Evolutionary conservation across 805 yeast genomes (phyloP), one percentile per base, ranked within the genome.

Genomic region (Wickerhamiella parazyma): DNA sequence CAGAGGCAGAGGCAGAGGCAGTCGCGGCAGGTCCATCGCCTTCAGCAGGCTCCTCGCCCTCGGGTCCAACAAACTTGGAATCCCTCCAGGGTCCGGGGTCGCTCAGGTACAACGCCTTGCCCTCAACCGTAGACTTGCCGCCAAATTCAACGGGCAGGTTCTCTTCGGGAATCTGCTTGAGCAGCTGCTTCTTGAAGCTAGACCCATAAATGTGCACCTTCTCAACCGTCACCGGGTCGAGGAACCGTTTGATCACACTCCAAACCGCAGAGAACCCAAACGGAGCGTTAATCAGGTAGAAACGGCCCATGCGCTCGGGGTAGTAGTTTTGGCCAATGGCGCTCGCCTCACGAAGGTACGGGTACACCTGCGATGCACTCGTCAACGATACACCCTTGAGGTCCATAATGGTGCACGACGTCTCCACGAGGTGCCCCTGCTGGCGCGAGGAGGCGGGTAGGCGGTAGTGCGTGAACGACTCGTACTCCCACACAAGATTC

Each of bases 11-110:
- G 24, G 24, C 16, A n/a, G 14, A 19, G 10, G 21, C 33, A 12
- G 25, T 8, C 4, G 5, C 22, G 16, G 33, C 29, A 16, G 16
- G 24, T 22, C 33, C 43, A 2, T 33, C 37, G 20, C 36, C 45
- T n/a, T 48, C 29, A 26, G 37, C 33, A 16, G 95, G 95, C 42
- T 94, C 94, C 64, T 79, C 84, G 51, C 95, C 95, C 67, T 87
- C 97, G 47, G 95, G 94, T 11, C 96, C 97, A 60, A 86, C 79
- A 64, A 57, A 89, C 64, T 80, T 55, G 25, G 78, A 68, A 49
- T 89, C 91, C 72, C 95, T 82, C 98, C 98, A 91, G 51, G 98
- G 98, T 53, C 98, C 98, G 52, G 80, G 69, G 61, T 91, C 97
- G 33, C 91, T 76, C 57, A 91, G 68, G 63, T 78, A 82, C 51